Evolutionary conservation across 805 yeast species (phyloP).

Genomic region (Candida orba): DNA sequence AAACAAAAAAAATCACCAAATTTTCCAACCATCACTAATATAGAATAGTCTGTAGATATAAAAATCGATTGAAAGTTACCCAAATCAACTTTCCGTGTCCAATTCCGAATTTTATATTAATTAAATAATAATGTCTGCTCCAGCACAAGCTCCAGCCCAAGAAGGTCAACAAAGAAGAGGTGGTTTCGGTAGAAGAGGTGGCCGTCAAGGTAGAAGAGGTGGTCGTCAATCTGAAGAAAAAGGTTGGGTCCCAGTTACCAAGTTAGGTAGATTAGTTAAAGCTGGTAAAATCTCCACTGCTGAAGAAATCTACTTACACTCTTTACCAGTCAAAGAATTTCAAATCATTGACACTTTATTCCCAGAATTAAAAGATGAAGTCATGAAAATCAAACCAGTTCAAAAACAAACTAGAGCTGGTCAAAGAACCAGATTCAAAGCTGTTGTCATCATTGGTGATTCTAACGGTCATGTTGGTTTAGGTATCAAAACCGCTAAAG

Average conservation of each 20-base stretch:
- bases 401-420: constrained; percentile 99
- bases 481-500: constrained; percentile 99
- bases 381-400: constrained; percentile 99
- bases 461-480: constrained; percentile 99
- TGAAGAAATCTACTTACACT: constrained; percentile 98
- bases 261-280: constrained; percentile 98
- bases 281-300: constrained; percentile 95
- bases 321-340: constrained; percentile 98
- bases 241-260: constrained; percentile 99
- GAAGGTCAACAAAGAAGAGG: constrained; percentile 37
- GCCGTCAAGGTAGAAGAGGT: constrained; percentile 59
- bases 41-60: neutral
- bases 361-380: constrained; percentile 96
- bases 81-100: constrained; percentile 46
- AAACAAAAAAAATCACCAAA: neutral
- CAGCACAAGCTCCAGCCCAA: neutral
- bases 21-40: neutral
- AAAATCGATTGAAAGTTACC: constrained; percentile 49
- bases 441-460: constrained; percentile 99
- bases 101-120: constrained; percentile 33
- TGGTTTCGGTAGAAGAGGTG: constrained; percentile 49
- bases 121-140: constrained; percentile 29
- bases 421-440: constrained; percentile 99
- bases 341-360: constrained; percentile 96
- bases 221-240: constrained; percentile 89